Evolutionary conservation across 2,329 filamentous ascomycete species (phyloP).

Genomic region (Ustilaginoidea virens): DNA sequence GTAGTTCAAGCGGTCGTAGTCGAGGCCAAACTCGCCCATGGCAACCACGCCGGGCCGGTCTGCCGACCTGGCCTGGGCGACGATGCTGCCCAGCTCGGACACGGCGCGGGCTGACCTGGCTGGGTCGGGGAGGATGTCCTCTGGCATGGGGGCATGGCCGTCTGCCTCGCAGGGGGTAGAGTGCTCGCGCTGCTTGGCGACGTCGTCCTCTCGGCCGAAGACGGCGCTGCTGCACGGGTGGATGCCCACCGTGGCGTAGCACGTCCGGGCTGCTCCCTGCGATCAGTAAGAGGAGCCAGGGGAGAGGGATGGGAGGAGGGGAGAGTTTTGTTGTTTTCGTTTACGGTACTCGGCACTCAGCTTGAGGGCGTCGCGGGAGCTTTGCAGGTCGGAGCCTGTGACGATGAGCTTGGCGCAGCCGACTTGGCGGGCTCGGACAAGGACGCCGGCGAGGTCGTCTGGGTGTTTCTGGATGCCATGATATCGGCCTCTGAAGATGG

Average conservation of each 20-base stretch:
- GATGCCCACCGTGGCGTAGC: constrained; percentile 84
- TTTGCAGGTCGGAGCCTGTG: constrained; percentile 74
- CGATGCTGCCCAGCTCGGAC: constrained; percentile 45
- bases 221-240: constrained; percentile 79
- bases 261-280: constrained; percentile 57
- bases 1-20: constrained; percentile 84
- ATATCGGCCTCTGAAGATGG: constrained; percentile 74
- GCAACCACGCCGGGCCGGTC: constrained; percentile 43
- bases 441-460: constrained; percentile 58
- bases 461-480: constrained; percentile 64
- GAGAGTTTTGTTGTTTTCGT: too few relatives aligned
- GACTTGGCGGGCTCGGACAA: constrained; percentile 61
- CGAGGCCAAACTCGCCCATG: constrained; percentile 89
- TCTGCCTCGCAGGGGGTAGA: constrained; percentile 38
- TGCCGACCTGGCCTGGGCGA: constrained; percentile 38
- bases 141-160: constrained; percentile 28
- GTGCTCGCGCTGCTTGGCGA: constrained; percentile 21
- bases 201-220: constrained; percentile 47
- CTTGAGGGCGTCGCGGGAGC: constrained; percentile 59
- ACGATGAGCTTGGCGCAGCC: constrained; percentile 86
- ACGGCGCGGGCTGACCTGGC: constrained; percentile 34
- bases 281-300: too few relatives aligned
- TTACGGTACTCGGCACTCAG: constrained; percentile 63
- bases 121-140: constrained; percentile 31
- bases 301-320: constrained; percentile 2